phyloP scores from a whole-genome alignment of 2,329 filamentous ascomycete genomes.

The Endocalyx cinctus region DNA sequence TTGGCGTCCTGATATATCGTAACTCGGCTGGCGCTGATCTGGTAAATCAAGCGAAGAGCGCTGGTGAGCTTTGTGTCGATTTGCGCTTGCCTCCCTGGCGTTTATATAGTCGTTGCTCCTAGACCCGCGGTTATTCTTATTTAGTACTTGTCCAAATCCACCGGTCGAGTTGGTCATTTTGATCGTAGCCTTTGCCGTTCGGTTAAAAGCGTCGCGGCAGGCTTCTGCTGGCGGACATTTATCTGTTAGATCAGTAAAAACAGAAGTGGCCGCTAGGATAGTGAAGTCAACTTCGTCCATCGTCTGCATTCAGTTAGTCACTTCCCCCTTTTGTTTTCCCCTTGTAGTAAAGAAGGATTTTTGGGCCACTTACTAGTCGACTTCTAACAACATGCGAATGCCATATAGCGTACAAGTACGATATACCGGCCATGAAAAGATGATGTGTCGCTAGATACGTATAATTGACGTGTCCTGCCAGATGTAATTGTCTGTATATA shows the following conservation, averaged over 20 bases:
- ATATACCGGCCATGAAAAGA: slow-evolving; percentile 94
- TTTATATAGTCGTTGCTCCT: slow-evolving; percentile 24
- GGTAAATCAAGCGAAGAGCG: slow-evolving; percentile 18
- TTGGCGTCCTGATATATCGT: slow-evolving; percentile 17
- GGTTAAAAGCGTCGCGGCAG: slow-evolving; percentile 88
- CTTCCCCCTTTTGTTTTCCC: too few relatives aligned
- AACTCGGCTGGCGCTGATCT: slow-evolving; percentile 16
- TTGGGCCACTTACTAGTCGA: slow-evolving; percentile 72
- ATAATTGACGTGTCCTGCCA: slow-evolving; percentile 87
- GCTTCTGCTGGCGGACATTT: slow-evolving; percentile 95
- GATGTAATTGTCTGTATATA: slow-evolving; percentile 83
- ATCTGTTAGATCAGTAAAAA: slow-evolving; percentile 84
- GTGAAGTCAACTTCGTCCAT: slow-evolving; percentile 98
- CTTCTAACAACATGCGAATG: slow-evolving; percentile 86
- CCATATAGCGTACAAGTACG: slow-evolving; percentile 96
- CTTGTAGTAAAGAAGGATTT: too few relatives aligned
- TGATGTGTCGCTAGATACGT: slow-evolving; percentile 95
- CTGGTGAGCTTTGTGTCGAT: slow-evolving; percentile 19
- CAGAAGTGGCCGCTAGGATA: slow-evolving; percentile 85
- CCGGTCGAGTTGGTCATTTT: slow-evolving; percentile 90
- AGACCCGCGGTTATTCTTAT: slow-evolving; percentile 22
- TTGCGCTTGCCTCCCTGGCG: slow-evolving; percentile 26
- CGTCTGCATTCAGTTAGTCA: slow-evolving; percentile 49
- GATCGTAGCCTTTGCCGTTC: slow-evolving; percentile 91
- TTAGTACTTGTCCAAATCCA: slow-evolving; percentile 59